Base-by-base conservation (phyloP, 805 yeast genomes). In the Lachancea kluyveri region DNA sequence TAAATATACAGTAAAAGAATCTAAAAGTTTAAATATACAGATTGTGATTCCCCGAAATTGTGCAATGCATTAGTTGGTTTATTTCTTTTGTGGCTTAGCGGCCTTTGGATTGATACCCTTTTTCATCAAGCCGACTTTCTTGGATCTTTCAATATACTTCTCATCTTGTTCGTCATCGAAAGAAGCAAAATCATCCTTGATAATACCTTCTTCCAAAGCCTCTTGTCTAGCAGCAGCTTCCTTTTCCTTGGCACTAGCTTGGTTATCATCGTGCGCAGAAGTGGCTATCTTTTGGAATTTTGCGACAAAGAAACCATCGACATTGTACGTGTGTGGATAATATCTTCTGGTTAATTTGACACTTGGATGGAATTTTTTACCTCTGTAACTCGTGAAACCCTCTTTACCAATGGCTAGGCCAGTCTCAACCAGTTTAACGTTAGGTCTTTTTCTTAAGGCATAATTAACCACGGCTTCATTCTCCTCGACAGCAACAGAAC, bases 381-480 rank as follows among this genome's bases (percentile, higher is more conserved):
- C 99, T 58, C 97, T 73, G 67, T 71, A 92, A 23, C 88, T 78
- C 4, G 94, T 79, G 64, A 90, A 92, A 5, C 97, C 99, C 49
- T 85, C 94, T 54, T 86, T 87, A 61, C 99, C 99, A 42, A 92
- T 92, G 36, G 77, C 83, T 45, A 92, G 71, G 9, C 90, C 95
- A 16, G 96, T 73, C 9, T 90, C 96, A 8, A 92, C 96, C 26
- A 92, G 73, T 58, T 82, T 85, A 26, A 92, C 96, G 53, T 92
- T 92, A 21, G 97, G 96, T 57, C 99, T 78, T 59, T 92, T 90
- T 57, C 95, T 77, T 48, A 92, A 71, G 15, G 96, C 97, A 52
- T 92, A 92, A 62, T 90, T 95, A n/a, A 92, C 96, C 36, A 92
- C 99, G 14, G 96, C 82, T 65, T 92, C 99, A 61, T 92, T 88